Base-by-base conservation (phyloP, 768 basidiomycete genomes). In the Lenzites betulinus region DNA sequence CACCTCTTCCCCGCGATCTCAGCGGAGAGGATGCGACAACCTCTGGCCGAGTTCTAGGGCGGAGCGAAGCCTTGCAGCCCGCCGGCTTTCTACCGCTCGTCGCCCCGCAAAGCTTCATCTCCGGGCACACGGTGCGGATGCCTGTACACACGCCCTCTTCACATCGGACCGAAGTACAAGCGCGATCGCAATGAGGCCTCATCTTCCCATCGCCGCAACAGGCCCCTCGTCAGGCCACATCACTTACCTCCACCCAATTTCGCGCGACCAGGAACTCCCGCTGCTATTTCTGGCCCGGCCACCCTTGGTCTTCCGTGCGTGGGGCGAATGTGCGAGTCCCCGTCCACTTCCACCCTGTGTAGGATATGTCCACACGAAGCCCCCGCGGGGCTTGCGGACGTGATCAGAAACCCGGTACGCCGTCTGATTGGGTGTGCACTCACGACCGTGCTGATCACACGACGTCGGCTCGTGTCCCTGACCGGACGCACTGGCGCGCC, bases 371-470 rank as follows among this genome's bases (percentile, higher is more conserved):
- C 35, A 20, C 20, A 46, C 9, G 15, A 46, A 23, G 55, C 20
- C 25, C 47, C 33, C 9, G 49, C 56, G 46, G 28, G 30, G 38
- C 49, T 42, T 23, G 48, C 54, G 36, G 22, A 42, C 43, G 23
- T 22, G 61, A 62, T 58, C 61, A 62, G 61, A 62, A 58, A 39
- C 43, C 12, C 50, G 35, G 43, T 20, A 38, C 41, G 48, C 47
- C 16, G 52, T 63, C 58, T 58, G 62, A 58, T 54, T 54, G 47
- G 48, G 42, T 51, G 52, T 39, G 62, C 41, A 58, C 43, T 47
- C 52, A 63, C 61, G 54, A 41, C 22, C 54, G 60, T 58, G 47
- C 51, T 36, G 61, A 63, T 63, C 61, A 63, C 61, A 63, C 58
- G 62, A 63, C 58, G 41, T 42, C 50, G 57, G 57, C 57, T 59